phyloP scores from a whole-genome alignment of 2,329 filamentous ascomycete genomes.

The Cercospora sp. region DNA sequence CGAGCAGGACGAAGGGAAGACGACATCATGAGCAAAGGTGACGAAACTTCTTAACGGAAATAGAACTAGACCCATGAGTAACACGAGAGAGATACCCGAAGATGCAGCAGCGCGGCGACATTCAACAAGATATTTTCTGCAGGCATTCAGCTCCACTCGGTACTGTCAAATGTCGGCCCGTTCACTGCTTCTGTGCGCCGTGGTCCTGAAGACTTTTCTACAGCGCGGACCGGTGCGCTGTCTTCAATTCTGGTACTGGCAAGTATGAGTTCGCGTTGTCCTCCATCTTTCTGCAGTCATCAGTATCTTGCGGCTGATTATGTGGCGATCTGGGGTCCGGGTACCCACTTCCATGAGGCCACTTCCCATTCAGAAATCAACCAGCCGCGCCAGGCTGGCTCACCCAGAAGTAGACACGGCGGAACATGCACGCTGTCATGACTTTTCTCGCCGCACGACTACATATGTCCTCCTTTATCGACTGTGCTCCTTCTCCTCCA shows the following conservation, averaged over 20 bases:
- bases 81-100: conserved; percentile 3
- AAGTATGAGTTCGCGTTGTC: not conserved
- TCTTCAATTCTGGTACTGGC: not conserved
- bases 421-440: not conserved
- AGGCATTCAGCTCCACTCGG: not conserved
- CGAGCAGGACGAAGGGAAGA: conserved; percentile 46
- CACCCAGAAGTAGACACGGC: not conserved
- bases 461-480: not conserved
- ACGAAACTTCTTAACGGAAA: not conserved
- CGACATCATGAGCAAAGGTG: conserved; percentile 13
- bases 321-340: not conserved
- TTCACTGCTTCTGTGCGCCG: not conserved
- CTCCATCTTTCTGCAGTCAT: not conserved
- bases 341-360: not conserved
- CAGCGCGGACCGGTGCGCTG: not conserved
- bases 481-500: not conserved
- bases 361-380: not conserved
- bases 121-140: not conserved
- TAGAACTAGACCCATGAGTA: conserved; percentile 1
- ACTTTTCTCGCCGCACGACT: not conserved
- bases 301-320: not conserved
- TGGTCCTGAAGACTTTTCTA: not conserved
- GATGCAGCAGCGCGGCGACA: not conserved
- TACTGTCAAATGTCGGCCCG: not conserved
- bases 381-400: not conserved